Evolutionary conservation across 2,329 filamentous ascomycete genomes (phyloP).

Genomic region (Xylariales sp.): DNA sequence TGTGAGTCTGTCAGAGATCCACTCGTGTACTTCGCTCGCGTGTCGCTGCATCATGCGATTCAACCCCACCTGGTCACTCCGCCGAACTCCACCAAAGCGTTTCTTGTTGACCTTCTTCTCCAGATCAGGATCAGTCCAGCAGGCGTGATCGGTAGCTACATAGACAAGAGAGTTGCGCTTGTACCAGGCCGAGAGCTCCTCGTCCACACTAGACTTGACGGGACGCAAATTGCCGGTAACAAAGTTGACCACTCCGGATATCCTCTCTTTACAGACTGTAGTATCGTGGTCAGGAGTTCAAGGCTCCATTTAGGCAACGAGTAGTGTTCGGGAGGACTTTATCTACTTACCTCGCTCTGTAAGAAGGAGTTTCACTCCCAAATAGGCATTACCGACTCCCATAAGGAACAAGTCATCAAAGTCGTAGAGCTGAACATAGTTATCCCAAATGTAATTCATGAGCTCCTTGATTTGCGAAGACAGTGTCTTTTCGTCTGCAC

Average conservation of each 20-base stretch:
- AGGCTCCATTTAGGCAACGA: background rate
- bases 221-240: constrained; percentile 73
- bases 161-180: constrained; percentile 75
- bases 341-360: constrained; percentile 61
- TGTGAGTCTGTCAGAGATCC: constrained; percentile 40
- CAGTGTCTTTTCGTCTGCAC: constrained; percentile 39
- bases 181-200: constrained; percentile 76
- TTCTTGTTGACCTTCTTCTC: constrained; percentile 55
- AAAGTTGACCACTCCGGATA: constrained; percentile 76
- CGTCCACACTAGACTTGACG: constrained; percentile 73
- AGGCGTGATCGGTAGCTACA: constrained; percentile 68
- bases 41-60: constrained; percentile 55
- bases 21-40: constrained; percentile 44
- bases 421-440: constrained; percentile 81
- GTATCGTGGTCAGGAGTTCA: background rate
- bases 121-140: constrained; percentile 65
- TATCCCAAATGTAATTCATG: constrained; percentile 90
- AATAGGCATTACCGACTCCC: constrained; percentile 84
- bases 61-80: constrained; percentile 43
- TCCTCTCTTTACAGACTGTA: constrained; percentile 58
- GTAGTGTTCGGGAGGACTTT: background rate
- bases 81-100: constrained; percentile 55
- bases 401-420: constrained; percentile 76
- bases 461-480: constrained; percentile 66
- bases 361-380: constrained; percentile 77